Percentiles rank a stretch among this genome's conserved stretches.
These are phyloP conservation scores for Skeletonema tropicum DNA, from an alignment of 108 stramenopile species.

Conservation along the genomic window DNA sequence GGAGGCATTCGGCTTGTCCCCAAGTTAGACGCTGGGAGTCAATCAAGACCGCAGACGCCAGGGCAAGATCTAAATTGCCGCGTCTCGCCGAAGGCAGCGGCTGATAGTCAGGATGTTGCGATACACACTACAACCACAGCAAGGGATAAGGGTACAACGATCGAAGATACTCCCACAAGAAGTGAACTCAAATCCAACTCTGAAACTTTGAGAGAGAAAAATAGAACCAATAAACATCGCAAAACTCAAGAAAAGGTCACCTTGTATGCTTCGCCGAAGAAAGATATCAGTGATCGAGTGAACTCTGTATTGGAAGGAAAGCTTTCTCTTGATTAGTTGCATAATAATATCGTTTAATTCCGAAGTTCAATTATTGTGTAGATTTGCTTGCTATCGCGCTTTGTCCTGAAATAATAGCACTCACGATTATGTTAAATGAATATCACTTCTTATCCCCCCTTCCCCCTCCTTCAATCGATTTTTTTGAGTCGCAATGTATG, in stretches of 20 bases:
- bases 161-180: background rate
- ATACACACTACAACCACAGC: background rate
- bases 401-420: no score
- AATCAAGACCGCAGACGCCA: background rate
- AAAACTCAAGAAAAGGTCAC: background rate
- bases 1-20: constrained; percentile 43
- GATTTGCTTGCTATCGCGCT: no score
- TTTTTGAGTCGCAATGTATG: no score
- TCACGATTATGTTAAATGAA: no score
- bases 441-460: no score
- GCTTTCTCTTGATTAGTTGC: no score
- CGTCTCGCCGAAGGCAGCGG: background rate
- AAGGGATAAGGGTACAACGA: background rate
- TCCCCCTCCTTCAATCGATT: no score
- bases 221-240: background rate
- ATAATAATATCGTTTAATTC: no score
- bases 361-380: no score
- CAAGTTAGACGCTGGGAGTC: background rate
- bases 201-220: background rate
- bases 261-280: background rate
- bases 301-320: background rate
- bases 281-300: background rate
- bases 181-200: background rate
- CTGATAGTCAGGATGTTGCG: background rate
- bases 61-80: background rate